These are phyloP conservation scores for Theileria orientalis DNA, from an alignment of 169 alveolate genomes.

Conservation along the genomic window DNA sequence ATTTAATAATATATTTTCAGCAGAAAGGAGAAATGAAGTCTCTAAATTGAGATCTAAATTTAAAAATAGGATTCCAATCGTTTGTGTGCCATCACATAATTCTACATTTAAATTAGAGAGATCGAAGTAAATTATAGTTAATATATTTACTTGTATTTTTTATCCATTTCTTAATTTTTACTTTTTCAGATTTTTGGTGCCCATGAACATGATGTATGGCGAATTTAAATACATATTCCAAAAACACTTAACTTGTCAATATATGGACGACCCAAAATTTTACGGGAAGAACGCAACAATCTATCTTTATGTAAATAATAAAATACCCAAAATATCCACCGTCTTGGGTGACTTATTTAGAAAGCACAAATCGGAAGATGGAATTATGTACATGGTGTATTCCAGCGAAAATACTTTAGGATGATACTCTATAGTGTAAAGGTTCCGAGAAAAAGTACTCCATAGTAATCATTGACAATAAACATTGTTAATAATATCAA, in stretches of 20 bases:
- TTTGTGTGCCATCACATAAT: slow-evolving; percentile 77
- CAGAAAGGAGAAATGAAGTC: slow-evolving; percentile 80
- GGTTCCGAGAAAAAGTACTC: not conserved
- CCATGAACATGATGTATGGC: slow-evolving; percentile 84
- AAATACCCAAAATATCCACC: slow-evolving; percentile 79
- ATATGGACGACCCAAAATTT: slow-evolving; percentile 19
- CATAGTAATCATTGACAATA: not conserved
- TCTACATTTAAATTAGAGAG: slow-evolving; percentile 17
- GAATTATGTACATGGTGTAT: slow-evolving; percentile 79
- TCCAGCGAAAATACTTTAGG: slow-evolving; percentile 75
- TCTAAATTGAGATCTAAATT: slow-evolving; percentile 81
- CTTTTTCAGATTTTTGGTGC: slow-evolving; percentile 76
- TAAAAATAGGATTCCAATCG: slow-evolving; percentile 88
- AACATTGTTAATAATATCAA: not conserved
- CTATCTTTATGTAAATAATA: slow-evolving; percentile 78
- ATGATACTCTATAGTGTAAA: not conserved
- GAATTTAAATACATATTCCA: slow-evolving; percentile 86
- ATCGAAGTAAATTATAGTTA: slow-evolving; percentile 35
- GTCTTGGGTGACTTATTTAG: slow-evolving; percentile 82
- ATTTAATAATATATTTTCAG: slow-evolving; percentile 37
- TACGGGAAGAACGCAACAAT: slow-evolving; percentile 72
- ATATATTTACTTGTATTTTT: too few relatives aligned
- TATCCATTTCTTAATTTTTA: not conserved
- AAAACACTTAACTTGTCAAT: slow-evolving; percentile 76
- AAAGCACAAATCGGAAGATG: slow-evolving; percentile 81